Evolutionary conservation across 352 stramenopile genomes (phyloP), one percentile per base, ranked within the genome.

Genomic region (Phytophthora sojae): DNA sequence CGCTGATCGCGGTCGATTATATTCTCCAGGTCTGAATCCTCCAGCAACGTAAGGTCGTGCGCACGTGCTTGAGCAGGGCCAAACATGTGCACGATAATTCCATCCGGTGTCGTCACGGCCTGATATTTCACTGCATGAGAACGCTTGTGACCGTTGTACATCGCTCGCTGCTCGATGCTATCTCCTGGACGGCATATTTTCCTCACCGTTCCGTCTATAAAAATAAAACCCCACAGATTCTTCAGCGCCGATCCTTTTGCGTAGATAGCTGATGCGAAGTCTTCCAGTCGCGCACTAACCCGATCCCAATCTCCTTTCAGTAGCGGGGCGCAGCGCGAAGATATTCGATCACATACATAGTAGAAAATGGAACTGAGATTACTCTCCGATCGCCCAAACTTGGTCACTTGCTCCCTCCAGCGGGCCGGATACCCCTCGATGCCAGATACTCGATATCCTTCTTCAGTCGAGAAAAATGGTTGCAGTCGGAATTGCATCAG

Each of bases 391-490:
- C 35, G 35, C 35, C 35, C 35, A 42, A 57, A 47, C 19, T 49
- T 64, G 19, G 21, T 29, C 6, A 49, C 57, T 35, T 50, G 45
- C 5, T 57, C 29, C 32, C 47, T 9, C 44, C 57, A 64, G 4
- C 57, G 57, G 19, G 57, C 32, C 50, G 45, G 57, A 49, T 57
- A 64, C 32, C 57, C 57, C 12, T 37, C 57, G 14, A 64, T 64
- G 19, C 30, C 57, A 26, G 45, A 64, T 21, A 57, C 47, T 51
- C 45, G 45, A 25, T 64, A 57, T 6, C 45, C 30, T 51, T 64
- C 29, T 51, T 64, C 47, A 3, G 29, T 57, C 7, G 30, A 57
- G 35, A 39, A 64, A 53, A 64, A 49, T 21, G 45, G n/a, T 8
- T 57, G n/a, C n/a, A n/a, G n/a, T n/a, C n/a, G n/a, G n/a, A n/a